Conservation (phyloP, 345 rosid genomes). For the Eucalyptus virginea region DNA sequence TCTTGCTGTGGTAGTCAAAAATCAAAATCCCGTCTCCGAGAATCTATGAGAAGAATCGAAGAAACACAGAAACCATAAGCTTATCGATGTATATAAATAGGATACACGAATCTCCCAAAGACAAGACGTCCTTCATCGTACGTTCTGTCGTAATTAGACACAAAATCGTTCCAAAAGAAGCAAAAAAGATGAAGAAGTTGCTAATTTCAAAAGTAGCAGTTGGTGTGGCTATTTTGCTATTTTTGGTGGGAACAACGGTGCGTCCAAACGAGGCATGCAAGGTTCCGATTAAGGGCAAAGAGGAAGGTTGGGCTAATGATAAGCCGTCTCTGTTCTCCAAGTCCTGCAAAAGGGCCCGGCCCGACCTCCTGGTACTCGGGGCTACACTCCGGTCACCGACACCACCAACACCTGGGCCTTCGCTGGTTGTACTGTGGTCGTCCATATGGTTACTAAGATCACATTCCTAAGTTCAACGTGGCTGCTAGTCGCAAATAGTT, state of each 20-base stretch:
- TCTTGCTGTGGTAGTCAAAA: not conserved
- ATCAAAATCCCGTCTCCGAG: not conserved
- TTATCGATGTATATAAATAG: not conserved
- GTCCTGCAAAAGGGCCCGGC: not conserved
- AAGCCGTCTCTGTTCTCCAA: not conserved
- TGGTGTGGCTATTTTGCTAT: not conserved
- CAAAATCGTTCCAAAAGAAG: not conserved
- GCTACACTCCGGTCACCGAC: not conserved
- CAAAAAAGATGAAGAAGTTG: not conserved
- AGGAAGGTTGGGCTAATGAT: not conserved
- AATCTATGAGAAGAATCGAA: not conserved
- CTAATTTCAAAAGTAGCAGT: not conserved
- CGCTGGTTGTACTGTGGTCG: not conserved
- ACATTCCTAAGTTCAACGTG: not conserved
- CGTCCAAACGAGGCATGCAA: not conserved
- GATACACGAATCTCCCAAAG: not conserved
- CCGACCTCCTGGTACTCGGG: not conserved
- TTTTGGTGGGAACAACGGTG: not conserved
- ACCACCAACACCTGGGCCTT: not conserved
- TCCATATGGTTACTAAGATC: not conserved
- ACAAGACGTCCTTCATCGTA: not conserved
- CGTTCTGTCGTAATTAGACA: not conserved
- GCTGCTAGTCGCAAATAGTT: not conserved
- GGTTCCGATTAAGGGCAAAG: not conserved
- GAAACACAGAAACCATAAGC: not conserved